These are phyloP conservation scores for Apiotrichum laibachii DNA, from an alignment of 1,284 basidiomycete species.

Conservation along the genomic window DNA sequence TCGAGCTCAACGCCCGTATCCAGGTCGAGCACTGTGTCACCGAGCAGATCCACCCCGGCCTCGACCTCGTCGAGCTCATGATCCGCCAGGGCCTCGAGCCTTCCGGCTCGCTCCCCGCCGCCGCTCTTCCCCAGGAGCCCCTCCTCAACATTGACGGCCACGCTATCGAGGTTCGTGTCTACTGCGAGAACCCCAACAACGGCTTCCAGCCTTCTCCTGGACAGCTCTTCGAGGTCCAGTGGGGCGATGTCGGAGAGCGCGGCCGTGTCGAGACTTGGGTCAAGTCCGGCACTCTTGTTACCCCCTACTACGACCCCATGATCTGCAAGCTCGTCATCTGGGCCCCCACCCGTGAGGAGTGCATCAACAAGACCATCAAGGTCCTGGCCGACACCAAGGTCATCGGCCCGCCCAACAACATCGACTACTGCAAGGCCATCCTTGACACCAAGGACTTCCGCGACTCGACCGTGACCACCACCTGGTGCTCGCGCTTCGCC, in stretches of 20 bases:
- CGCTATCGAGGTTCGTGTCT: conserved; percentile 65
- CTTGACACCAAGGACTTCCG: conserved; percentile 53
- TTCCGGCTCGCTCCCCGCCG: conserved; percentile 48
- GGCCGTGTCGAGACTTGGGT: conserved; percentile 47
- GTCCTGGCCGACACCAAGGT: conserved; percentile 53
- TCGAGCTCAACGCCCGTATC: conserved; percentile 72
- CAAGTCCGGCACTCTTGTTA: conserved; percentile 54
- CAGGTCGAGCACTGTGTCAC: conserved; percentile 72
- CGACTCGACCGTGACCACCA: conserved; percentile 58
- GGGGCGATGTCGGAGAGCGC: conserved; percentile 45
- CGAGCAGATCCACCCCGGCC: conserved; percentile 59
- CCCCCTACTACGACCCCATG: conserved; percentile 62
- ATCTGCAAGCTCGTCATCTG: conserved; percentile 41
- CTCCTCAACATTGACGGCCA: conserved; percentile 34
- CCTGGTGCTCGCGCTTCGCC: conserved; percentile 53
- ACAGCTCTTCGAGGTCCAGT: conserved; percentile 59
- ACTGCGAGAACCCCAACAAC: conserved; percentile 64
- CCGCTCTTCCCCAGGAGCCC: conserved; percentile 34
- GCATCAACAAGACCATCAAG: conserved; percentile 22
- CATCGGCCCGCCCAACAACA: conserved; percentile 60
- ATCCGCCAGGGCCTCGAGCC: conserved; percentile 40
- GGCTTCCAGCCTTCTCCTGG: conserved; percentile 64
- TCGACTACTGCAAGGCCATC: conserved; percentile 58
- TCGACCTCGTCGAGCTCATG: conserved; percentile 69
- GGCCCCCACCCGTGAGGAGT: conserved; percentile 26